Conservation (phyloP, 495 filamentous ascomycete species). For the Polyplosphaeria fusca region DNA sequence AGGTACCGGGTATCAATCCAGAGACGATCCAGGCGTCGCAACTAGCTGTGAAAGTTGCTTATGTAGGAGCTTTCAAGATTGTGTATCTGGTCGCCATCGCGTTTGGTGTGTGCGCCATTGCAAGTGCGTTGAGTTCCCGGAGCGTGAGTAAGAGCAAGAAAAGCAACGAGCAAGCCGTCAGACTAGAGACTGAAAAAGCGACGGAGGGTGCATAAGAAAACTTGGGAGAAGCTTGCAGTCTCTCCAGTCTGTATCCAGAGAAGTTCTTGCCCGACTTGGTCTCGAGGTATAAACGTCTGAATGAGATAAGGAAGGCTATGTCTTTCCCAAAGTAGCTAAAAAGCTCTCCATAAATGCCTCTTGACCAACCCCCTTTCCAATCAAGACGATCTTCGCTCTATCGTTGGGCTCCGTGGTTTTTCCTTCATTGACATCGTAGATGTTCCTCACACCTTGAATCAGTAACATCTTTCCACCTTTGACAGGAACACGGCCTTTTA, state of each 20-base stretch:
- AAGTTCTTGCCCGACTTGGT: no score
- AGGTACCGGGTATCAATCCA: constrained; percentile 15
- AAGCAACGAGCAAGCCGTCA: constrained; percentile 12
- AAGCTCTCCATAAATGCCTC: constrained; percentile 27
- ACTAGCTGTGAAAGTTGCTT: constrained; percentile 15
- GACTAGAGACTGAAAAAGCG: constrained; percentile 22
- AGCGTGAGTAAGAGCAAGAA: constrained; percentile 20
- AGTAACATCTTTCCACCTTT: constrained; percentile 64
- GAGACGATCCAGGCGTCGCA: constrained; percentile 8
- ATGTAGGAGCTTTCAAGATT: constrained; percentile 17
- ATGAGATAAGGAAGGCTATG: no score
- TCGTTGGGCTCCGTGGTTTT: constrained; percentile 15
- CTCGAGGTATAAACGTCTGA: no score
- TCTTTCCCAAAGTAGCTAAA: background rate
- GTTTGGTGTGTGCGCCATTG: constrained; percentile 26
- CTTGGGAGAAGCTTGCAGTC: no score
- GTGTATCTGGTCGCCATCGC: constrained; percentile 26
- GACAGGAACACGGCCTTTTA: constrained; percentile 72
- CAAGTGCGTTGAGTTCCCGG: constrained; percentile 17
- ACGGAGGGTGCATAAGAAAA: no score
- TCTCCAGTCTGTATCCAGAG: no score
- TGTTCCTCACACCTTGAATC: constrained; percentile 86
- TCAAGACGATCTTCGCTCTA: constrained; percentile 69
- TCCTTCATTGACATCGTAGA: constrained; percentile 82
- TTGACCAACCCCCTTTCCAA: constrained; percentile 61